These are phyloP conservation scores for Yarrowia hollandica DNA, from an alignment of 805 yeast genomes.

Conservation along the genomic window DNA sequence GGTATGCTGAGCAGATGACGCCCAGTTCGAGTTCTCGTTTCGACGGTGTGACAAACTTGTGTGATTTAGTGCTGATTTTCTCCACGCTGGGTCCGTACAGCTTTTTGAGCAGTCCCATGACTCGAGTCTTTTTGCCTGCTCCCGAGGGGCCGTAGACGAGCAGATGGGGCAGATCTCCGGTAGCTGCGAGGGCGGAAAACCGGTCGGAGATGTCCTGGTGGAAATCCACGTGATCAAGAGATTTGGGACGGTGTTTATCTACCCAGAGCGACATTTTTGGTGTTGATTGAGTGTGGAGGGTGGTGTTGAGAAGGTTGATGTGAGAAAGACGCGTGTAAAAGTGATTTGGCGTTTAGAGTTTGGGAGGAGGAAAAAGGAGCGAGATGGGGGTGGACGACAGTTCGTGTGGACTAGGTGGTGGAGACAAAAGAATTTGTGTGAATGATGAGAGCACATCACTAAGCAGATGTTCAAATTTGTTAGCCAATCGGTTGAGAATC, in stretches of 20 bases:
- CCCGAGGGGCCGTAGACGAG: conserved; percentile 95
- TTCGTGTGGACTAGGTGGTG: too few relatives aligned
- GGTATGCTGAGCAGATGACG: conserved; percentile 87
- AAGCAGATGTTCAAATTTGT: too few relatives aligned
- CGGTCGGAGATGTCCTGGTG: conserved; percentile 65
- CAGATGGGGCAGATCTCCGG: conserved; percentile 91
- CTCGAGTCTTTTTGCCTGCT: conserved; percentile 94
- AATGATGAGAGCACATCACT: too few relatives aligned
- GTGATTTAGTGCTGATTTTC: conserved; percentile 84
- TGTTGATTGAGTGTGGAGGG: not conserved
- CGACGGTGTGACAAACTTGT: conserved; percentile 71
- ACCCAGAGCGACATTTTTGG: conserved; percentile 91
- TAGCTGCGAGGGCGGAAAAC: conserved; percentile 58
- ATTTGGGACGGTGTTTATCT: conserved; percentile 83
- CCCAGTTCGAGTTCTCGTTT: conserved; percentile 84
- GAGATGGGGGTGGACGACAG: too few relatives aligned
- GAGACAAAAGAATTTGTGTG: too few relatives aligned
- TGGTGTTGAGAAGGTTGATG: not conserved
- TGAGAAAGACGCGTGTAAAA: not conserved
- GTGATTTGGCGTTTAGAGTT: conserved; percentile 8
- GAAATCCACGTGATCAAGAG: conserved; percentile 62
- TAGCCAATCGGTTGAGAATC: too few relatives aligned
- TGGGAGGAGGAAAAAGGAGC: not conserved
- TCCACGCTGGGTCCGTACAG: conserved; percentile 82
- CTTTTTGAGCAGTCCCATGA: conserved; percentile 72